Percentiles rank a stretch among this genome's conserved stretches.
phyloP scores from a whole-genome alignment of 306 rosid species.

The Dryas alaskensis region DNA sequence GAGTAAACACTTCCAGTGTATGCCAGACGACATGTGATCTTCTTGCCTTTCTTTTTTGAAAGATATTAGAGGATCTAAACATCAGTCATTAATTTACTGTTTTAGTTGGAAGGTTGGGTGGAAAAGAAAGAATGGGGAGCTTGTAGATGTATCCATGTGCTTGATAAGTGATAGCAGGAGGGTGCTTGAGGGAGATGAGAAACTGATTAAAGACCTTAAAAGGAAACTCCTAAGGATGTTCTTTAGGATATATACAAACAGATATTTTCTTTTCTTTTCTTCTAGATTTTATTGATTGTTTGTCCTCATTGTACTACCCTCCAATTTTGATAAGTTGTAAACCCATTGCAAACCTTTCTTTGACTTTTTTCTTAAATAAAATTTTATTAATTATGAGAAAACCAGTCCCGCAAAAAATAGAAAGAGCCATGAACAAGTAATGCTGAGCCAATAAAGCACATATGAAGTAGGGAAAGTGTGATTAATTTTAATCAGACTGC shows the following conservation, averaged over 20 bases:
- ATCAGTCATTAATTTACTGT: background rate
- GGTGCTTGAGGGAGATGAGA: background rate
- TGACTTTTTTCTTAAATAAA: background rate
- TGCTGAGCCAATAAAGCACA: slow-evolving; percentile 10
- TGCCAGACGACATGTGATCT: background rate
- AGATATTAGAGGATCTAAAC: background rate
- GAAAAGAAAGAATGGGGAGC: background rate
- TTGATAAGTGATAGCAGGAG: background rate
- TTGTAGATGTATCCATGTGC: background rate
- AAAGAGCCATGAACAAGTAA: slow-evolving; percentile 8
- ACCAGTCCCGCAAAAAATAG: background rate
- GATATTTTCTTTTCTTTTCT: background rate
- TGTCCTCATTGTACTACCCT: too few species aligned
- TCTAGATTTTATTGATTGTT: background rate
- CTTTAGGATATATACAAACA: background rate
- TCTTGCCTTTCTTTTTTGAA: background rate
- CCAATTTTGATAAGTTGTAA: background rate
- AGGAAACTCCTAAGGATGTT: background rate
- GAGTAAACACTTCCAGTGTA: too few species aligned
- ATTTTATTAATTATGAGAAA: background rate
- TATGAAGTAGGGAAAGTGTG: background rate
- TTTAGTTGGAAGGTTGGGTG: background rate
- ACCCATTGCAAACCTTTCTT: background rate
- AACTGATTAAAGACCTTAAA: background rate
- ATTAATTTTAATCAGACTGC: background rate